Conservation (phyloP, 2,329 filamentous ascomycete species). For the Aspergillus neotritici region DNA sequence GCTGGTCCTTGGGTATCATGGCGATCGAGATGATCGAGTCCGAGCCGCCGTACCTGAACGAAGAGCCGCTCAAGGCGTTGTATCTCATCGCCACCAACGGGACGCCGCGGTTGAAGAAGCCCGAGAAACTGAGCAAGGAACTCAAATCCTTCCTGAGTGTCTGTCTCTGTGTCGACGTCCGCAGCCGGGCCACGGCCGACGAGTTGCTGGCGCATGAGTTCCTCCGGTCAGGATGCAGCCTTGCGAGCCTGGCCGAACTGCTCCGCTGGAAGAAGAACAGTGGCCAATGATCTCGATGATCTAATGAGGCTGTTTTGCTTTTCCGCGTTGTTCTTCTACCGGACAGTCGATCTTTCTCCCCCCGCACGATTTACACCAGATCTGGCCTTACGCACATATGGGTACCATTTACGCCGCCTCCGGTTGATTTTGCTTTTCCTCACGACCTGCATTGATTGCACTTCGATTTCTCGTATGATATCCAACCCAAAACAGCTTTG, state of each 20-base stretch:
- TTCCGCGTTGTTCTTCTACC: conserved; percentile 1
- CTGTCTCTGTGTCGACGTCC: conserved; percentile 93
- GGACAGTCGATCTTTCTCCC: conserved; percentile 6
- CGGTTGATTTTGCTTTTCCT: conserved; percentile 21
- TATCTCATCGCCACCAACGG: conserved; percentile 98
- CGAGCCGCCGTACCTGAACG: conserved; percentile 94
- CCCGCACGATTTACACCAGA: conserved; percentile 18
- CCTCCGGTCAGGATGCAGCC: conserved; percentile 80
- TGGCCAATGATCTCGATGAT: conserved; percentile 26
- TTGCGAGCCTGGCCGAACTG: conserved; percentile 76
- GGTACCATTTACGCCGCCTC: conserved; percentile 24
- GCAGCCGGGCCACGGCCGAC: conserved; percentile 82
- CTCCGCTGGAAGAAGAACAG: conserved; percentile 59
- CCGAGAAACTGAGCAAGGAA: conserved; percentile 95
- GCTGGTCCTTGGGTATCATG: conserved; percentile 99
- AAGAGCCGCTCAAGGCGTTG: conserved; percentile 93
- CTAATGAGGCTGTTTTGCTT: conserved; percentile 1
- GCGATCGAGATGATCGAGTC: conserved; percentile 99
- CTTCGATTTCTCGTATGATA: conserved; percentile 20
- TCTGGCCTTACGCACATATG: conserved; percentile 28
- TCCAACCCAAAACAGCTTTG: conserved; percentile 19
- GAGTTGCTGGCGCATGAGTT: conserved; percentile 92
- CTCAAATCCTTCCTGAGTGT: conserved; percentile 95
- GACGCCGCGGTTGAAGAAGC: conserved; percentile 93
- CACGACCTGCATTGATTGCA: conserved; percentile 20